Evolutionary conservation across 345 rosid genomes (phyloP).

Genomic region (Eucalyptus coolabah): DNA sequence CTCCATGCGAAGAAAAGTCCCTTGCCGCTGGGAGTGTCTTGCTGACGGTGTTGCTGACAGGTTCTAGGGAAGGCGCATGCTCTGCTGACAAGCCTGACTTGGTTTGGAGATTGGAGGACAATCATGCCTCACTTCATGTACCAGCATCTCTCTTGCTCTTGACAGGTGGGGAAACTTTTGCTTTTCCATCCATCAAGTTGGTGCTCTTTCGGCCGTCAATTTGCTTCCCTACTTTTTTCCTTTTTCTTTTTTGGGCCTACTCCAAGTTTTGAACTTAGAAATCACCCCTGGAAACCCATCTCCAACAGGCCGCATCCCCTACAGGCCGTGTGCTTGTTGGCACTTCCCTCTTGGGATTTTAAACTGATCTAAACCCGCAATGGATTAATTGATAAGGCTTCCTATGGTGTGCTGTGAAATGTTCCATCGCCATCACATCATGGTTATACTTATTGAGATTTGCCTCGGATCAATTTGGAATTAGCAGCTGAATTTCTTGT

Average conservation of each 20-base stretch:
- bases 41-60: neutral
- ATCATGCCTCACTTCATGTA: neutral
- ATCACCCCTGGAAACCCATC: neutral
- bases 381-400: neutral
- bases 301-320: neutral
- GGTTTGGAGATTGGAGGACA: neutral
- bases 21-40: neutral
- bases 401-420: neutral
- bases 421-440: neutral
- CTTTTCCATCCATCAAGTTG: neutral
- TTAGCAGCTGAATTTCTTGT: neutral
- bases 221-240: neutral
- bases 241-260: neutral
- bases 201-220: neutral
- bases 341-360: neutral
- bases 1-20: neutral
- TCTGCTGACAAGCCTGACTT: neutral
- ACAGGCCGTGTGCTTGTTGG: neutral
- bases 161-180: neutral
- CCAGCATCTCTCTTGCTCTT: neutral
- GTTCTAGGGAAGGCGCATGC: neutral
- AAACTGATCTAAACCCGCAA: neutral
- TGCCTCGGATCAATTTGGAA: neutral
- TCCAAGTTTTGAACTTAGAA: neutral
- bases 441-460: neutral